Base-by-base conservation (phyloP, 1,139 yeast genomes). In the Saccharomyces uvarum region DNA sequence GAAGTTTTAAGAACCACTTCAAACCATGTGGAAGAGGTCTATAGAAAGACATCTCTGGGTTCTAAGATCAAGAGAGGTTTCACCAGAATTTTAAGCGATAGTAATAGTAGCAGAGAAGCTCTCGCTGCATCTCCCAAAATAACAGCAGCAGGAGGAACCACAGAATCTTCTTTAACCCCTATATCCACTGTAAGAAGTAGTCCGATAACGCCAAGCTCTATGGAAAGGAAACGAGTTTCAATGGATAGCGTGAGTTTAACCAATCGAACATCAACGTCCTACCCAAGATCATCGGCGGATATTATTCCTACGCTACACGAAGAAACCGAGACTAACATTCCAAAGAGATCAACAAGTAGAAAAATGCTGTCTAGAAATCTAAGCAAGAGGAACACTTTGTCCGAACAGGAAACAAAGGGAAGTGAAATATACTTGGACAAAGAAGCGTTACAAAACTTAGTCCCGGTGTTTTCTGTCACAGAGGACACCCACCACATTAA, bases 1-100 rank as follows among this genome's bases (percentile, higher is more conserved):
- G 33, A 52, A 6, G 29, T 49, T 19, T 44, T 47, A 33, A 19
- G 53, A n/a, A 49, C 56, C 5, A 54, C 55, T 27, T 47, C 56
- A 21, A 49, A 49, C 19, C 11, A n/a, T 21, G 16, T 21, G 7
- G 50, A 21, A 14, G 16, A 49, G 3, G 16, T 54, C 11, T 57
- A 59, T 16, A 53, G 63, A 53, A 61, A 58, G 49, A 59, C 65
- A 1, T 66, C 70, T 2, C 56, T 66, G 26, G 63, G 69, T 9
- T 61, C 67, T 26, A 62, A 63, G 47, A 64, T 66, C 48, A 65
- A 60, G 48, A 59, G 60, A 47, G 64, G 69, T 7, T 53, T 66
- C 24, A 59, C 69, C 6, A 58, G 68, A 49, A 65, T 66, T 21
- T 63, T 66, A 29, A 63, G 66, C 47, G 53, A 58, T 38, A 57